Conservation (phyloP, 495 filamentous ascomycete species). For the Neurospora sp. region DNA sequence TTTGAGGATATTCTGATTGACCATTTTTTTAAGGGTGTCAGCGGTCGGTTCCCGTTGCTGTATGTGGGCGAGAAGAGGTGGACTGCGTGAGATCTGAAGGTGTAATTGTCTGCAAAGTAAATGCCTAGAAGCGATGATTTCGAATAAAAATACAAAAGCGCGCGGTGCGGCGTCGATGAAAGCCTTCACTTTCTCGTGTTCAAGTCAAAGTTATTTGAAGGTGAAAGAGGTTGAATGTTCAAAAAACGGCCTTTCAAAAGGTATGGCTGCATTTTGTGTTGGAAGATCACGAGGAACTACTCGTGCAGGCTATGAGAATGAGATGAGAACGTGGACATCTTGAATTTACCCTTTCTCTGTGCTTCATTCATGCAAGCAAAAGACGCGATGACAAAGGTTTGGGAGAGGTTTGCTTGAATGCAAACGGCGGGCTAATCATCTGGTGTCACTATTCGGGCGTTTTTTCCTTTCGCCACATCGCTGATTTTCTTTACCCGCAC, state of each 20-base stretch:
- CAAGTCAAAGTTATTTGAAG: not conserved
- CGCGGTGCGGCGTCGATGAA: not conserved
- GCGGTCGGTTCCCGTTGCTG: not conserved
- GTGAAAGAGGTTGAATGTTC: not conserved
- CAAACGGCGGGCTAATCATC: not conserved
- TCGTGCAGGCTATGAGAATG: not conserved
- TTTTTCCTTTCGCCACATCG: not conserved
- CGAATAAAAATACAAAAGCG: not conserved
- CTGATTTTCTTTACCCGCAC: not conserved
- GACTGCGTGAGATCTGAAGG: not conserved
- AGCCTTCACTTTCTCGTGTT: not conserved
- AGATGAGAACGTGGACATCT: not conserved
- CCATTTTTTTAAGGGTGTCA: not conserved
- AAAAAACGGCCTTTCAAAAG: not conserved
- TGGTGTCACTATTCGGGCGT: not conserved
- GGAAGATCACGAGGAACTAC: not conserved
- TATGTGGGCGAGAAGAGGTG: not conserved
- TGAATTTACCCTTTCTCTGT: not conserved
- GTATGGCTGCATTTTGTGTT: not conserved
- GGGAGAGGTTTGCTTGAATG: not conserved
- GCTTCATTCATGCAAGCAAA: not conserved
- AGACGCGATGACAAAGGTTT: not conserved
- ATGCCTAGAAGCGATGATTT: not conserved
- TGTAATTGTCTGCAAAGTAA: not conserved
- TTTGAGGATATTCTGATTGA: not conserved